Conservation (phyloP, 2,329 filamentous ascomycete species). For the Talaromyces funiculosus region DNA sequence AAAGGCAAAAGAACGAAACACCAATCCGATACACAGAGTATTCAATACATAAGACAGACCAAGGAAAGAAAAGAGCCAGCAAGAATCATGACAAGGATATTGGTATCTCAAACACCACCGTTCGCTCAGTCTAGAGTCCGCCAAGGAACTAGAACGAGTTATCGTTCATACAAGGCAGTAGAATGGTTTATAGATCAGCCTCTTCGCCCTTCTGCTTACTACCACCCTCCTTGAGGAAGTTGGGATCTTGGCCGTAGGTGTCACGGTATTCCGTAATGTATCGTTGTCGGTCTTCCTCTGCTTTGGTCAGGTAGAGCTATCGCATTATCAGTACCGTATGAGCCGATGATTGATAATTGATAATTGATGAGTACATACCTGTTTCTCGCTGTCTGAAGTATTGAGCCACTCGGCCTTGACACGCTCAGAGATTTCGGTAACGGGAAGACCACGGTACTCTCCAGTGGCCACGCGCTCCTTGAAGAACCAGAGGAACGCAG, state of each 20-base stretch:
- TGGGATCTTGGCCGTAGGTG: slow-evolving; percentile 30
- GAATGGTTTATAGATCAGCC: neutral
- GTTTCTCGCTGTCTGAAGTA: slow-evolving; percentile 29
- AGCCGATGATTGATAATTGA: neutral
- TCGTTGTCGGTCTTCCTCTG: slow-evolving; percentile 25
- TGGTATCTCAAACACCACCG: slow-evolving; percentile 1
- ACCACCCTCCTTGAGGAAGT: neutral
- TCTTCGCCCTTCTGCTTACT: neutral
- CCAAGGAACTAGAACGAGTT: neutral
- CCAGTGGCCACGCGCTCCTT: slow-evolving; percentile 42
- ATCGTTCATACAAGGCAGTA: neutral
- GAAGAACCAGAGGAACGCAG: slow-evolving; percentile 42
- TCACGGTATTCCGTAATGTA: slow-evolving; percentile 32
- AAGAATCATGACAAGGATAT: slow-evolving; percentile 1
- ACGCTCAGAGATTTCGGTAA: slow-evolving; percentile 28
- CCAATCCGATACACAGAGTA: neutral
- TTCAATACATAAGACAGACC: neutral
- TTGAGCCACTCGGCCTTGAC: slow-evolving; percentile 23
- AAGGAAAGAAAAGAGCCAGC: neutral
- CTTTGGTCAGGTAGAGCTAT: slow-evolving; percentile 23
- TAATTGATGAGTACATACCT: slow-evolving; percentile 25
- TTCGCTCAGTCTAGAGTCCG: neutral
- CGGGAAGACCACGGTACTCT: slow-evolving; percentile 46
- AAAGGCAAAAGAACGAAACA: neutral
- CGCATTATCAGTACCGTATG: neutral